These are phyloP conservation scores for Suhomyces taliae DNA, from an alignment of 1,139 yeast species.

Conservation along the genomic window DNA sequence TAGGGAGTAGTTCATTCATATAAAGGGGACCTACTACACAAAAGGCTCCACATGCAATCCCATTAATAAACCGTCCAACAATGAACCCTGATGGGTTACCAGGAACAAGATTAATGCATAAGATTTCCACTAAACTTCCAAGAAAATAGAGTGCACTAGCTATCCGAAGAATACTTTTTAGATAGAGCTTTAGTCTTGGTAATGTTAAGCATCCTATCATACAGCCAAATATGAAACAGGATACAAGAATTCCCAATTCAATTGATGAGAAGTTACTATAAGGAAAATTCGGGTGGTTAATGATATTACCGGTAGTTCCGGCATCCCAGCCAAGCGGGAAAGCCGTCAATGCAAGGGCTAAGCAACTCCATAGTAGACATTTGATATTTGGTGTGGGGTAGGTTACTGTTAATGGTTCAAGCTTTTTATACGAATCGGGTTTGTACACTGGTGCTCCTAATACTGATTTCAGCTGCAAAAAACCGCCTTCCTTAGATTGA, in stretches of 20 bases:
- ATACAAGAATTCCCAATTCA: slow-evolving; percentile 23
- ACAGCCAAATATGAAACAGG: slow-evolving; percentile 32
- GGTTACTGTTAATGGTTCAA: neutral
- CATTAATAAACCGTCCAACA: slow-evolving; percentile 25
- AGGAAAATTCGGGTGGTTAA: slow-evolving; percentile 14
- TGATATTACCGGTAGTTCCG: slow-evolving; percentile 30
- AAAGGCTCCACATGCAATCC: slow-evolving; percentile 28
- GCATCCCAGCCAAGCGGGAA: slow-evolving; percentile 38
- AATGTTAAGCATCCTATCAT: slow-evolving; percentile 26
- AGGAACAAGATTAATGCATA: slow-evolving; percentile 1
- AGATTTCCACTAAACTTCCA: slow-evolving; percentile 20
- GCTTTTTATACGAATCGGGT: neutral
- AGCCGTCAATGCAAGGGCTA: slow-evolving; percentile 17
- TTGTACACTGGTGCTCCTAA: neutral
- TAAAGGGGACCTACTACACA: slow-evolving; percentile 30
- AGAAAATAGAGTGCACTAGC: slow-evolving; percentile 14
- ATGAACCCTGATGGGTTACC: slow-evolving; percentile 15
- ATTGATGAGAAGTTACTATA: slow-evolving; percentile 4
- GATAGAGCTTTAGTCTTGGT: slow-evolving; percentile 10
- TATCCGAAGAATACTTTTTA: slow-evolving; percentile 11
- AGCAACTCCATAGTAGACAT: neutral
- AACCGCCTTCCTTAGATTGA: neutral
- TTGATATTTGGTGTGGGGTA: neutral
- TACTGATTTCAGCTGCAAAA: neutral
- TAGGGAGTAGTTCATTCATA: slow-evolving; percentile 22